These are phyloP conservation scores for Glomus cerebriforme DNA, from an alignment of 192 early-diverging fungal species.

Conservation along the genomic window DNA sequence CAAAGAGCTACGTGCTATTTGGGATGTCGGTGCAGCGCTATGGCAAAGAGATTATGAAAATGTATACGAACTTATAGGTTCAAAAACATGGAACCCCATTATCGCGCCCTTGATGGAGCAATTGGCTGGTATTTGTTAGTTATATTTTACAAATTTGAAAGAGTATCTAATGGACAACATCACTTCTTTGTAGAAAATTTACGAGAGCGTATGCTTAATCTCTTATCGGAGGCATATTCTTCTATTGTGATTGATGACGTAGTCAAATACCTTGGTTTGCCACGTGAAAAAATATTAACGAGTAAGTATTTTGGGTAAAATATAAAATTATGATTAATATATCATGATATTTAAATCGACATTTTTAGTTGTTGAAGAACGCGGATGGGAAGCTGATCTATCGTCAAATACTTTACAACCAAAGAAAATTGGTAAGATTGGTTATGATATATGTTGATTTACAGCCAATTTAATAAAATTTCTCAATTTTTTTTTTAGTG, in stretches of 20 bases:
- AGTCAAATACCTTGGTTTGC: constrained; percentile 13
- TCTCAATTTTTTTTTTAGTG: background rate
- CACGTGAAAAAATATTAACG: constrained; percentile 6
- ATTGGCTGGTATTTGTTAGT: constrained; percentile 8
- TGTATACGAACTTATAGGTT: constrained; percentile 16
- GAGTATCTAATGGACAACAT: background rate
- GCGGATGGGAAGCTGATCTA: constrained; percentile 16
- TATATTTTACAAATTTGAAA: background rate
- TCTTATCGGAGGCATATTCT: constrained; percentile 34
- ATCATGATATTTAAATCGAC: background rate
- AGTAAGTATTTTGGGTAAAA: constrained; percentile 11
- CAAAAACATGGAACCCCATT: constrained; percentile 20
- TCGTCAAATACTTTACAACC: constrained; percentile 28
- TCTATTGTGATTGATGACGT: constrained; percentile 29
- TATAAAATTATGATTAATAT: background rate
- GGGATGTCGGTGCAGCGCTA: constrained; percentile 27
- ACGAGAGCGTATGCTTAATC: constrained; percentile 23
- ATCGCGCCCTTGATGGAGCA: constrained; percentile 26
- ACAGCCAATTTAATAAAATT: background rate
- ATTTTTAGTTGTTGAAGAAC: constrained; percentile 3
- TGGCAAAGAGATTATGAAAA: constrained; percentile 31
- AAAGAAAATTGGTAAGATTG: constrained; percentile 24
- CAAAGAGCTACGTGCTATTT: constrained; percentile 22
- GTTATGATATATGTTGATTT: background rate
- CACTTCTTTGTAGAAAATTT: constrained; percentile 13